These are phyloP conservation scores for Triangularia verruculosa DNA, from an alignment of 2,329 filamentous ascomycete genomes.

Conservation along the genomic window DNA sequence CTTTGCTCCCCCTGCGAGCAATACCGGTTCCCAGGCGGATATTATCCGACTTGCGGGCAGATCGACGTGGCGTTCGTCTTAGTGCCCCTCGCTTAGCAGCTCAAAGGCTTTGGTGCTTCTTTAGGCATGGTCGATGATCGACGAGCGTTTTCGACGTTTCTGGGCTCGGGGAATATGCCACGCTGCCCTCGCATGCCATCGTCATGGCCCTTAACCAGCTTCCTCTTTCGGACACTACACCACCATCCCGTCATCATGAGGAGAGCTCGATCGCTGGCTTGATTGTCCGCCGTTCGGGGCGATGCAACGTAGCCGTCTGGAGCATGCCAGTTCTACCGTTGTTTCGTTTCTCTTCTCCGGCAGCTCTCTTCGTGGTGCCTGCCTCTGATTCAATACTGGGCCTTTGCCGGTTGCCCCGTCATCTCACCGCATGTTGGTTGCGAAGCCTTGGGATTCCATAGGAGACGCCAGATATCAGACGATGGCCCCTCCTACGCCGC, in stretches of 20 bases:
- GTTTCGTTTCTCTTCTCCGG: neutral
- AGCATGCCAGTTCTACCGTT: neutral
- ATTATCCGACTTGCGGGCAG: constrained; percentile 28
- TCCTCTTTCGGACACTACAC: constrained; percentile 24
- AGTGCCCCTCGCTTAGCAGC: constrained; percentile 28
- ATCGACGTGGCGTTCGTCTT: constrained; percentile 31
- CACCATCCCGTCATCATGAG: constrained; percentile 18
- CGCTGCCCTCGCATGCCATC: constrained; percentile 22
- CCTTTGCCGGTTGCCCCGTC: neutral
- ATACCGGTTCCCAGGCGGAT: constrained; percentile 28
- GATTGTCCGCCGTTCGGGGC: neutral
- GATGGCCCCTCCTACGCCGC: neutral
- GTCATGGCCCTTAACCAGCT: constrained; percentile 23
- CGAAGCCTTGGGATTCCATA: neutral
- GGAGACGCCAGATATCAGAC: neutral
- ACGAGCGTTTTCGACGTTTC: constrained; percentile 28
- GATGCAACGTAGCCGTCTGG: neutral
- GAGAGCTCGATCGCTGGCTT: constrained; percentile 13
- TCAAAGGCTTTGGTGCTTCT: constrained; percentile 20
- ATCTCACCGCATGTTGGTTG: neutral
- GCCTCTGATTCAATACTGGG: neutral
- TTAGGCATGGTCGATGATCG: constrained; percentile 28
- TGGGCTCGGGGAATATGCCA: constrained; percentile 30
- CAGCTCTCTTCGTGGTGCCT: neutral
- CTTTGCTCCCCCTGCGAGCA: constrained; percentile 22